These are phyloP conservation scores for Veloporphyrellus conicus DNA, from an alignment of 1,284 basidiomycete genomes.

Conservation along the genomic window DNA sequence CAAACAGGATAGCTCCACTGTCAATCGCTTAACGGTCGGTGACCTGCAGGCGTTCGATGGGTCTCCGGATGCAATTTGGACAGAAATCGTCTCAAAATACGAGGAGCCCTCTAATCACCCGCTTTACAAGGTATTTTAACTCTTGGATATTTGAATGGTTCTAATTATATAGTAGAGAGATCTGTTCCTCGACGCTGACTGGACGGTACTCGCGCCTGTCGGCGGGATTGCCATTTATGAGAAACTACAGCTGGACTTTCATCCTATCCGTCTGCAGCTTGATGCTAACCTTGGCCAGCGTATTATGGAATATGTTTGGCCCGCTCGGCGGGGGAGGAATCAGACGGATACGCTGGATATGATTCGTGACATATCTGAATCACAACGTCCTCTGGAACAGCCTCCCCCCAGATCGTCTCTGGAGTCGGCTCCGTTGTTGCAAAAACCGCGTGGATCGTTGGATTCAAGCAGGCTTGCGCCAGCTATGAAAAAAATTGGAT, in stretches of 20 bases:
- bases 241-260: conserved; percentile 75
- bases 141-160: not conserved
- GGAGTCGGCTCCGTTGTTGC: conserved; percentile 42
- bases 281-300: conserved; percentile 78
- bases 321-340: conserved; percentile 51
- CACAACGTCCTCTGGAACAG: conserved; percentile 14
- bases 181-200: conserved; percentile 68
- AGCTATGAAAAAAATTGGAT: conserved; percentile 48
- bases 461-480: conserved; percentile 27
- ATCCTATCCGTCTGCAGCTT: conserved; percentile 85
- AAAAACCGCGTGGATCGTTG: conserved; percentile 31
- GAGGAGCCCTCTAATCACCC: conserved; percentile 65
- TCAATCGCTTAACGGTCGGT: conserved; percentile 73
- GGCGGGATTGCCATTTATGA: conserved; percentile 93
- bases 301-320: conserved; percentile 90
- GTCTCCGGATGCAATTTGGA: conserved; percentile 78
- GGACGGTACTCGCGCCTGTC: conserved; percentile 83
- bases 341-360: conserved; percentile 10
- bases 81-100: conserved; percentile 82
- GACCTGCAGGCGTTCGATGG: conserved; percentile 88
- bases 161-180: conserved; percentile 43
- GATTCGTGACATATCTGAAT: conserved; percentile 22
- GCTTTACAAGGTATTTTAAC: conserved; percentile 54
- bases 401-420: conserved; percentile 36
- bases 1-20: conserved; percentile 85